Conservation (phyloP, 2,329 filamentous ascomycete species). For the Penicillium sp. region DNA sequence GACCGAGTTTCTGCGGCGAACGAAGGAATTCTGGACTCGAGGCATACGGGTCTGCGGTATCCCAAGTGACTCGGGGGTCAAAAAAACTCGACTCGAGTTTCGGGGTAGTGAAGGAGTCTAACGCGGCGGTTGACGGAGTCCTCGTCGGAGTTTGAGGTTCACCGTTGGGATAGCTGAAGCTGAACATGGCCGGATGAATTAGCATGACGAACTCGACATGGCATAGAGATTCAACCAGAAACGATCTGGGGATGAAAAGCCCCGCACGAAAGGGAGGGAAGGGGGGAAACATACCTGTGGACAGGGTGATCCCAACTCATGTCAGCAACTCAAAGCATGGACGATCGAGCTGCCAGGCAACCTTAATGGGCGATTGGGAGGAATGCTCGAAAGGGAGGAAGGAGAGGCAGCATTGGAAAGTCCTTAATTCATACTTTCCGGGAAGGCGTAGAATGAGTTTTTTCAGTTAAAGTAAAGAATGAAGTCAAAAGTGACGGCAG, state of each 20-base stretch:
- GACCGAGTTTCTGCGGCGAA: conserved; percentile 37
- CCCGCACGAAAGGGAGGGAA: conserved; percentile 16
- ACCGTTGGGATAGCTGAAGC: conserved; percentile 44
- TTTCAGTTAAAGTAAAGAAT: conserved; percentile 1
- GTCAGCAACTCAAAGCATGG: conserved; percentile 39
- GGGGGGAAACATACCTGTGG: conserved; percentile 37
- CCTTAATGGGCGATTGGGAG: conserved; percentile 19
- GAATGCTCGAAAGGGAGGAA: conserved; percentile 26
- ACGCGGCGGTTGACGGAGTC: conserved; percentile 38
- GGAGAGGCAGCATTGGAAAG: conserved; percentile 1
- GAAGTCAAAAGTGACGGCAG: not conserved
- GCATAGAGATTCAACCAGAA: not conserved
- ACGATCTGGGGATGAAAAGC: conserved; percentile 4
- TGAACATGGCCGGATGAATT: conserved; percentile 32
- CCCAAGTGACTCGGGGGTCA: conserved; percentile 44
- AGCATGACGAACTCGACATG: conserved; percentile 24
- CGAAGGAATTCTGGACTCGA: conserved; percentile 44
- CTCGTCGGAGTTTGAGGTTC: conserved; percentile 45
- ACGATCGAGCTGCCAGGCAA: conserved; percentile 34
- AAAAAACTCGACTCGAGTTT: conserved; percentile 46
- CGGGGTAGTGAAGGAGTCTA: conserved; percentile 42
- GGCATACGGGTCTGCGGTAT: conserved; percentile 44
- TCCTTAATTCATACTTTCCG: not conserved
- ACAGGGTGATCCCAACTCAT: conserved; percentile 46
- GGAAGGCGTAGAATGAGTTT: conserved; percentile 1